Base-by-base conservation (phyloP, 345 rosid genomes). In the Linum tenue region DNA sequence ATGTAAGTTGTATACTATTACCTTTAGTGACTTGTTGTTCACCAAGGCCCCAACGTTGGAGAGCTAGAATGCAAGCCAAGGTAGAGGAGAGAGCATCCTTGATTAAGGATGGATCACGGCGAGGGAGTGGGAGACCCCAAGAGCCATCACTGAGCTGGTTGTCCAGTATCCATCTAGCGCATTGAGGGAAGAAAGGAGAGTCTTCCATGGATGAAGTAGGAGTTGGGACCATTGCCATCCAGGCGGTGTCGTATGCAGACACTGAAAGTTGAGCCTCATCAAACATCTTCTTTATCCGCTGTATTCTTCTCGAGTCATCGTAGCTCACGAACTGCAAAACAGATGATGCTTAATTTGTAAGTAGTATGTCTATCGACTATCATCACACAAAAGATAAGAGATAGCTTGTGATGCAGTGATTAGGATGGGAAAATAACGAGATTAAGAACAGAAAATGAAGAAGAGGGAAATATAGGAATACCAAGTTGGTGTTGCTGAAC, bases 11-110 rank as follows among this genome's bases (percentile, higher is more conserved):
- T 2, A 7, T n/a, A 35, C 59, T 11, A 7, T 16, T 56, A 70
- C 73, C 73, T 58, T 57, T 57, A 5, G 48, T 16, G 12, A 58
- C 41, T 6, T 41, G 59, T 39, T 64, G 55, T 2, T 69, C 60
- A 9, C 67, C 72, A 0, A 62, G 59, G 11, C 63, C 43, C 67
- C 72, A 69, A 10, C 14, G 62, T 3, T 17, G 40, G 40, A 69
- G 72, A 11, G 67, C 67, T 7, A 69, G 72, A 2, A 69, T 10
- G 40, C 56, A 69, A 5, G 72, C 72, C 2, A 69, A 14, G 1
- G 72, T 69, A 15, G 72, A 62, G 16, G 72, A 69, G n/a, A 62
- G 66, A 5, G 67, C 55, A 37, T 69, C 72, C 22, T 62, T 62
- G 5, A 62, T 42, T 5, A 69, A 36, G 55, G 40, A 36, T 1